Evolutionary conservation across 148 eudicot species (phyloP), one percentile per base, ranked within the genome.

Genomic region (Silene latifolia): DNA sequence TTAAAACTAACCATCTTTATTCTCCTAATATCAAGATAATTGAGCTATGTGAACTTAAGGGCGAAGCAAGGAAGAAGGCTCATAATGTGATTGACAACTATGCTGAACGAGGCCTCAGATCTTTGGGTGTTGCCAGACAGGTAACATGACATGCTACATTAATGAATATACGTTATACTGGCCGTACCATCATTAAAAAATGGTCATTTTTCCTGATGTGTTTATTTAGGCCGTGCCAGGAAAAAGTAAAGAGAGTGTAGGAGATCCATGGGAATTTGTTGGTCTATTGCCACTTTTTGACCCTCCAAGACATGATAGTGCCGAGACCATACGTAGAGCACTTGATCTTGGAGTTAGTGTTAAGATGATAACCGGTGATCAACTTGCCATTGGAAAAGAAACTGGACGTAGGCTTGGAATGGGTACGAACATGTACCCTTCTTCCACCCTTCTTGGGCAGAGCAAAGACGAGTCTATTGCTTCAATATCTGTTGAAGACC

Each of bases 361-460:
- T n/a, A 94, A 94, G 88, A 94, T 94, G 98, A 94, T 94, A 79
- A 94, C 98, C 0, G 98, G 98, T 82, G 98, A 94, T 74, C 98
- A 94, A 61, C 95, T 94, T 51, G 97, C 98, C 71, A 94, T 94
- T 57, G 98, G 93, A 18, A 94, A 94, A 69, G 98, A 94, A 75
- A 94, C 98, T 9, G 95, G 97, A 0, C 92, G 98, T 72, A 86
- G 98, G 77, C 95, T 94, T 63, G 98, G 98, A 23, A 94, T 94
- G 98, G 98, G 97, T 10, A 91, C 97, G 60, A 89, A 94, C 83
- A 94, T 94, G 98, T 94, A 94, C 63, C 98, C 97, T 12, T 91
- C 98, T 18, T 94, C 97, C 18, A 84, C 90, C 17, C 93, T 94
- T 77, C 88, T 94, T 54, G 89, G 90, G 7, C 89, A 94, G 72